Evolutionary conservation across 2,329 filamentous ascomycete genomes (phyloP).

Genomic region (Trichoderma sp.): DNA sequence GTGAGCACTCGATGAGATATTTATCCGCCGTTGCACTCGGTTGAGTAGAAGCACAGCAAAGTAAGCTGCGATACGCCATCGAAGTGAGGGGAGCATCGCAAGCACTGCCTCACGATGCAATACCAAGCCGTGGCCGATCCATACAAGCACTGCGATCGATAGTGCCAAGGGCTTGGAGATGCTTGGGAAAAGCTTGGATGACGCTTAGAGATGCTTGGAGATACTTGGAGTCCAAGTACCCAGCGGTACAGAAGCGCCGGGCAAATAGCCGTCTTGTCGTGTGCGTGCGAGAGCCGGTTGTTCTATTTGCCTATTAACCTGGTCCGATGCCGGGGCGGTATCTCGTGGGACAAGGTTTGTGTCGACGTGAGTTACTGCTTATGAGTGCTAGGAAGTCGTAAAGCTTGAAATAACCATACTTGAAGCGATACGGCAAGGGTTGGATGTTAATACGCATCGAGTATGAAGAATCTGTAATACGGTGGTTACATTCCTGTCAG

Average conservation of each 20-base stretch:
- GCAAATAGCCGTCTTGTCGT: conserved; percentile 9
- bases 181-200: neutral
- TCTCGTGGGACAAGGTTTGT: neutral
- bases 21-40: neutral
- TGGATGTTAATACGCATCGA: neutral
- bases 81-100: neutral
- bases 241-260: neutral
- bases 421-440: neutral
- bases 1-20: neutral
- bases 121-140: neutral
- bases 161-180: neutral
- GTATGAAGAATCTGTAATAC: neutral
- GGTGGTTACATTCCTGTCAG: neutral
- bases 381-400: neutral
- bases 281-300: neutral
- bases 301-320: neutral
- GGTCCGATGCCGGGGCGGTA: conserved; percentile 12
- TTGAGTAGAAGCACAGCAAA: neutral
- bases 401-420: neutral
- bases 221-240: neutral
- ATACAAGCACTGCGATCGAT: neutral
- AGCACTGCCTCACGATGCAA: neutral
- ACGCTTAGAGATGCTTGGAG: neutral
- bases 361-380: neutral
- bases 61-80: neutral